Evolutionary conservation across 2,329 filamentous ascomycete genomes (phyloP).

Genomic region (Ophiostoma novo-ulmi): DNA sequence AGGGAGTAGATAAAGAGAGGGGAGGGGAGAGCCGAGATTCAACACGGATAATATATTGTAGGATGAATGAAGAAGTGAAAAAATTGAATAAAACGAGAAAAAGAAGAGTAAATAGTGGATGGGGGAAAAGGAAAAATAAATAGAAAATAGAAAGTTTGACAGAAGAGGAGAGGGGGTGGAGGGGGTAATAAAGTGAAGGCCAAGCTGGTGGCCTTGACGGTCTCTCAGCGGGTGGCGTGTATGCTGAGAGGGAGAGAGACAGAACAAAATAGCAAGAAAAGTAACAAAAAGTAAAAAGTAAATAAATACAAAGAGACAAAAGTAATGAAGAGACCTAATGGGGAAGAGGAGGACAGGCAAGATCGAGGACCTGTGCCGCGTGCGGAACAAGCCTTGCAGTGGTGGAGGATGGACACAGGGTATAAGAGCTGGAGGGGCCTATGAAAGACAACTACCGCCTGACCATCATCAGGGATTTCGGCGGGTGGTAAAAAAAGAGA

Average conservation of each 20-base stretch:
- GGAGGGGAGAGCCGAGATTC: not conserved
- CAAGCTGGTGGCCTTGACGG: not conserved
- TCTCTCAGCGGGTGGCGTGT: not conserved
- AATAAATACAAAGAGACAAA: not conserved
- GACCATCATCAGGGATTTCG: not conserved
- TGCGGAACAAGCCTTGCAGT: not conserved
- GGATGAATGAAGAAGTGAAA: not conserved
- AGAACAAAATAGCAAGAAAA: not conserved
- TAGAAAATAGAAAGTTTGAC: not conserved
- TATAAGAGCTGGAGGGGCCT: not conserved
- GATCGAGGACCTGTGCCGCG: not conserved
- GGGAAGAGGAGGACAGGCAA: not conserved
- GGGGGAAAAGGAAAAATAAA: not conserved
- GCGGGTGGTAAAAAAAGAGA: not conserved
- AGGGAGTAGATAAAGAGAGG: not conserved
- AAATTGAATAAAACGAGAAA: not conserved
- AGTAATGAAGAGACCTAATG: not conserved
- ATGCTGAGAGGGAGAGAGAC: not conserved
- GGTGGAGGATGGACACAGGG: not conserved
- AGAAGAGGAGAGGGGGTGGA: not conserved
- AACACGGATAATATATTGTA: constrained; percentile 4
- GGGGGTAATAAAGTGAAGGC: not conserved
- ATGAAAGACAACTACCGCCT: not conserved
- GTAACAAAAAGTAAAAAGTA: not conserved
- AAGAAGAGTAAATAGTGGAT: not conserved